Conservation (phyloP, 148 eudicot species). For the Polygonum maritimum region DNA sequence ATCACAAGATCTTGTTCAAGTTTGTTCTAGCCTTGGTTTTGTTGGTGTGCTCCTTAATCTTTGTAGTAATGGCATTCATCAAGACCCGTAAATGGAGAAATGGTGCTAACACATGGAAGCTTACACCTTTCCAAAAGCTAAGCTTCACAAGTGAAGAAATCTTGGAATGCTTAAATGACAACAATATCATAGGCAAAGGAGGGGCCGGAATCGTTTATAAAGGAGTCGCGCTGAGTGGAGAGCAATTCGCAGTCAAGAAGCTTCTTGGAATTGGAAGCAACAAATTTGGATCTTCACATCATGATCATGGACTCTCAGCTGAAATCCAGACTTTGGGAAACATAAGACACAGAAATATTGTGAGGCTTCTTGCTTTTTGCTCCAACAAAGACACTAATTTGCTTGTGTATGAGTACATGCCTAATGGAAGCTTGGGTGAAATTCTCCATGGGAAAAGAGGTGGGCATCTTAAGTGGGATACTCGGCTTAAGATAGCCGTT, state of each 20-base stretch:
- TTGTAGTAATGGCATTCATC: slow-evolving; percentile 30
- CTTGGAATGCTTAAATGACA: slow-evolving; percentile 39
- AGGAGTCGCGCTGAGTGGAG: slow-evolving; percentile 53
- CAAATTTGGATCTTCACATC: slow-evolving; percentile 30
- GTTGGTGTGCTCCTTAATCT: slow-evolving; percentile 21
- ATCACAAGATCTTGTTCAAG: slow-evolving; percentile 18
- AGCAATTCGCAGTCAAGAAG: slow-evolving; percentile 48
- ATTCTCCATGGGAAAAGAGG: slow-evolving; percentile 47
- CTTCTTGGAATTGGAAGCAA: slow-evolving; percentile 20
- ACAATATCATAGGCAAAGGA: slow-evolving; percentile 50
- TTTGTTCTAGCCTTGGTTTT: slow-evolving; percentile 29
- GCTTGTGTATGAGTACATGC: slow-evolving; percentile 53
- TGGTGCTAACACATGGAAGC: slow-evolving; percentile 37
- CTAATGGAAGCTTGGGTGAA: slow-evolving; percentile 54
- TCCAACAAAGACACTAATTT: slow-evolving; percentile 50
- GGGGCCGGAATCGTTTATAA: slow-evolving; percentile 52
- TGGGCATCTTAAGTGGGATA: slow-evolving; percentile 34
- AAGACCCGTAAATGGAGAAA: slow-evolving; percentile 25
- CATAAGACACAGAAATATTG: slow-evolving; percentile 51
- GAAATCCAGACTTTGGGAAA: slow-evolving; percentile 48
- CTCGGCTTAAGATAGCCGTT: slow-evolving; percentile 43
- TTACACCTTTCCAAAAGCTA: slow-evolving; percentile 45
- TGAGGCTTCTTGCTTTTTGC: slow-evolving; percentile 47
- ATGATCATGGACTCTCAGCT: slow-evolving; percentile 50
- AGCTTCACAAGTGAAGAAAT: slow-evolving; percentile 34